Percentiles rank a stretch among this genome's conserved stretches.
These are phyloP conservation scores for Quercus engelmannii DNA, from an alignment of 306 rosid species.

Conservation along the genomic window DNA sequence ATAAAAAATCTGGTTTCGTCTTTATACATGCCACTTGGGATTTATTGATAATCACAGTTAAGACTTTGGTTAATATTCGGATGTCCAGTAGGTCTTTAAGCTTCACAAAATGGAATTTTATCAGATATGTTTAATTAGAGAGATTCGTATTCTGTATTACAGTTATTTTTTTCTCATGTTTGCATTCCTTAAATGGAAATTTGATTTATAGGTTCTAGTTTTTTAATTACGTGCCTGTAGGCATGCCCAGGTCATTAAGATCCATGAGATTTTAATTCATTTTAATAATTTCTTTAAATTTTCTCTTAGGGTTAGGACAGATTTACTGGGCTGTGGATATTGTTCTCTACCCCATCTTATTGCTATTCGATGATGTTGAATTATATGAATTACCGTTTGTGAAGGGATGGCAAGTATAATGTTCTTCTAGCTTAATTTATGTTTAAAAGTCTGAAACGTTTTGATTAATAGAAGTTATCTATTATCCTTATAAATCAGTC, in stretches of 20 bases:
- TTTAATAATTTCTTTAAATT: no score
- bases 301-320: no score
- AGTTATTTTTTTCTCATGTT: not conserved
- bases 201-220: not conserved
- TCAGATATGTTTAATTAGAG: not conserved
- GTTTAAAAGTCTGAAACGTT: not conserved
- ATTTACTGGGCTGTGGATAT: no score
- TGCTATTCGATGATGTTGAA: no score
- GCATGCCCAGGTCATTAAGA: not conserved
- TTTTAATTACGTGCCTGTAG: slow-evolving; percentile 1
- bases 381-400: no score
- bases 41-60: not conserved
- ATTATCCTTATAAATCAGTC: not conserved
- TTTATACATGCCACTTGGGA: not conserved
- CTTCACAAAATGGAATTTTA: not conserved
- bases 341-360: no score
- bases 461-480: slow-evolving; percentile 4
- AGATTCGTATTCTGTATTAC: not conserved
- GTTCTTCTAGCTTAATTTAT: not conserved
- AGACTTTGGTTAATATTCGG: not conserved
- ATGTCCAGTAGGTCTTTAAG: not conserved
- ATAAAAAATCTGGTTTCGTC: not conserved
- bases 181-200: not conserved
- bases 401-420: not conserved
- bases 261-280: not conserved